Evolutionary conservation across 352 stramenopile genomes (phyloP).

Genomic region (Phytophthora hibernalis): DNA sequence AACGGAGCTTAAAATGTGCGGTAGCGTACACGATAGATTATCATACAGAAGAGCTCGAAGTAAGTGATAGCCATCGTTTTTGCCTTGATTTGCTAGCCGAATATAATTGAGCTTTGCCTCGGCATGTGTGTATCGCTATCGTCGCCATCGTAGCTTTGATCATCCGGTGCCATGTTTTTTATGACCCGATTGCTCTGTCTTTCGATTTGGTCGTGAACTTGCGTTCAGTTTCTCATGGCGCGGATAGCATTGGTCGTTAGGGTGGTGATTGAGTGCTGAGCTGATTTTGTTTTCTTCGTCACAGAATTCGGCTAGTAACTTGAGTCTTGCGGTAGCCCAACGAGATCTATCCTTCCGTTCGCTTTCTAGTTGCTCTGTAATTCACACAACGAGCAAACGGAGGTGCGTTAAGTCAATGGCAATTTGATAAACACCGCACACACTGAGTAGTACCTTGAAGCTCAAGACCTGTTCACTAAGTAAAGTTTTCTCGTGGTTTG

Average conservation of each 20-base stretch:
- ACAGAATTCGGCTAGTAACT: conserved; percentile 81
- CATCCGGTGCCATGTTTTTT: not conserved
- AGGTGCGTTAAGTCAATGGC: not conserved
- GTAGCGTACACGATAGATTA: conserved; percentile 25
- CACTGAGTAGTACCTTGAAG: conserved; percentile 53
- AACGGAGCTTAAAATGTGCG: conserved; percentile 3
- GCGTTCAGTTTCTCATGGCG: conserved; percentile 6
- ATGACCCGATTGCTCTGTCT: not conserved
- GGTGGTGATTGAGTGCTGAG: conserved; percentile 32
- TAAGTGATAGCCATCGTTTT: conserved; percentile 2
- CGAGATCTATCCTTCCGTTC: conserved; percentile 70
- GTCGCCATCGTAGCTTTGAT: conserved; percentile 15
- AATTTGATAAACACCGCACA: not conserved
- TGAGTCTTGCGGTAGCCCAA: conserved; percentile 72
- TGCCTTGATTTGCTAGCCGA: conserved; percentile 38
- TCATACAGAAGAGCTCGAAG: conserved; percentile 19
- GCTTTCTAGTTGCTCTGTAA: conserved; percentile 66
- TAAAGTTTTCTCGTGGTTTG: conserved; percentile 61
- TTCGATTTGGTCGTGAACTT: not conserved
- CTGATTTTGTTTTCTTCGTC: conserved; percentile 83
- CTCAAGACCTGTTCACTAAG: conserved; percentile 55
- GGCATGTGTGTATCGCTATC: conserved; percentile 28
- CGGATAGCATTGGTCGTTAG: conserved; percentile 9
- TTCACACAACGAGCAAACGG: conserved; percentile 4
- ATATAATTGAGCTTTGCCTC: conserved; percentile 43